These are phyloP conservation scores for Eucalyptus pumila DNA, from an alignment of 345 rosid species.

Conservation along the genomic window DNA sequence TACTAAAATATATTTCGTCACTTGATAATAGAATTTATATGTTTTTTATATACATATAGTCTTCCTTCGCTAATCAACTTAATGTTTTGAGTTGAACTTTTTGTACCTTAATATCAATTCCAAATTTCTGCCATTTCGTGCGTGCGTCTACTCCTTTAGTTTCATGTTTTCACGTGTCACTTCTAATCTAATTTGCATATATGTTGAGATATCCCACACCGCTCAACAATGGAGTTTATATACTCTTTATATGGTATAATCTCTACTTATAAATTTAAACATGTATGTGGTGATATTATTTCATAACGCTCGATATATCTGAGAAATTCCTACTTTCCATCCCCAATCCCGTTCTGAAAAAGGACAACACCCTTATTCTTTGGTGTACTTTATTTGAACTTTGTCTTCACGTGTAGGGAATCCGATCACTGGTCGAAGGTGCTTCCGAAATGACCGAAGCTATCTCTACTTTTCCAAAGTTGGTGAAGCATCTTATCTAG, in stretches of 20 bases:
- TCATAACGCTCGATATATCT: background rate
- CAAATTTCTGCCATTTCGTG: background rate
- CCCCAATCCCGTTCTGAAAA: background rate
- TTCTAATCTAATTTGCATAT: background rate
- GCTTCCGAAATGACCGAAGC: background rate
- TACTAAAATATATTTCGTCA: too few species aligned
- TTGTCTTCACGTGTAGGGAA: background rate
- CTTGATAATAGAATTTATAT: background rate
- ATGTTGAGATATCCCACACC: background rate
- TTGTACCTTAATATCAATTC: background rate
- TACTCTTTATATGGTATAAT: background rate
- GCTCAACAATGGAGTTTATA: rapidly evolving
- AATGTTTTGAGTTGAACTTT: background rate
- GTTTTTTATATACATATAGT: rapidly evolving
- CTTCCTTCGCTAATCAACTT: background rate
- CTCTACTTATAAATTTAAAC: background rate
- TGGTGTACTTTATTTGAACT: background rate
- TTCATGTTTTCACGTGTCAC: background rate
- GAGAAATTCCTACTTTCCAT: background rate
- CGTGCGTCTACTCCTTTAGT: background rate
- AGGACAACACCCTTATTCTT: background rate
- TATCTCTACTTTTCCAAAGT: background rate
- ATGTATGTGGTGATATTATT: background rate
- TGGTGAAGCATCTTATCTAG: background rate
- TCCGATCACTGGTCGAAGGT: background rate